Percentiles rank a stretch among this genome's conserved stretches.
These are phyloP conservation scores for Coccomyxa sp. DNA, from an alignment of 139 green algal species.

Conservation along the genomic window DNA sequence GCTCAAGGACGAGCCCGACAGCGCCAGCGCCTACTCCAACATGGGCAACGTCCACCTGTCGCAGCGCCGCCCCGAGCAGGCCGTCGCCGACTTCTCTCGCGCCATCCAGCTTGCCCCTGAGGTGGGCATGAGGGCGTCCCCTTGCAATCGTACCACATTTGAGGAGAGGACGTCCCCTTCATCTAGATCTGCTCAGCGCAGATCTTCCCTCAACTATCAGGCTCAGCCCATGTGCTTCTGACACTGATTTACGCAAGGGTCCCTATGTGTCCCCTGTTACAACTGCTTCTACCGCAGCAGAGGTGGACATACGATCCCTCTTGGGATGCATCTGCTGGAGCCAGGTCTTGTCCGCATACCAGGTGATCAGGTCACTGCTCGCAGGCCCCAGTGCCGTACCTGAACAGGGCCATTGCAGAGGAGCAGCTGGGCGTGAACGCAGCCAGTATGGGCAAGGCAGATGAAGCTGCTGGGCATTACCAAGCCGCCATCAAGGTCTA, in stretches of 20 bases:
- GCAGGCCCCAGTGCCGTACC: constrained; percentile 10
- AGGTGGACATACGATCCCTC: not conserved
- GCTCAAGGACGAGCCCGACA: constrained; percentile 7
- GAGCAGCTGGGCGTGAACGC: constrained; percentile 23
- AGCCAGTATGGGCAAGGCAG: not conserved
- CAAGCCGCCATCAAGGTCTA: constrained; percentile 4
- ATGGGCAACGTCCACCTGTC: constrained; percentile 22
- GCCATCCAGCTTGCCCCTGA: constrained; percentile 14
- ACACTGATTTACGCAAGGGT: not conserved
- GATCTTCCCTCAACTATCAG: not conserved
- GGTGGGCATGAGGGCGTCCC: not conserved
- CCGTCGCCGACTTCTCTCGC: constrained; percentile 13
- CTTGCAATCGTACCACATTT: not conserved
- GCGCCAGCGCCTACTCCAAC: constrained; percentile 19
- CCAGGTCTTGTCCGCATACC: no score
- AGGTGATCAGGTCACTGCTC: no score
- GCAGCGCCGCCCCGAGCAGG: not conserved
- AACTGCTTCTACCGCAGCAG: not conserved
- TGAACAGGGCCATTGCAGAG: constrained; percentile 18
- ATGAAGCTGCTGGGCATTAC: constrained; percentile 7
- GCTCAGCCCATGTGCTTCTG: not conserved
- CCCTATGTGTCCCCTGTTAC: not conserved
- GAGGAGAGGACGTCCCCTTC: not conserved
- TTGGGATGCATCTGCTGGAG: no score
- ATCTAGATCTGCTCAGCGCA: not conserved